Base-by-base conservation (phyloP, 371 early-diverging fungal species). In the Mortierella sp. region DNA sequence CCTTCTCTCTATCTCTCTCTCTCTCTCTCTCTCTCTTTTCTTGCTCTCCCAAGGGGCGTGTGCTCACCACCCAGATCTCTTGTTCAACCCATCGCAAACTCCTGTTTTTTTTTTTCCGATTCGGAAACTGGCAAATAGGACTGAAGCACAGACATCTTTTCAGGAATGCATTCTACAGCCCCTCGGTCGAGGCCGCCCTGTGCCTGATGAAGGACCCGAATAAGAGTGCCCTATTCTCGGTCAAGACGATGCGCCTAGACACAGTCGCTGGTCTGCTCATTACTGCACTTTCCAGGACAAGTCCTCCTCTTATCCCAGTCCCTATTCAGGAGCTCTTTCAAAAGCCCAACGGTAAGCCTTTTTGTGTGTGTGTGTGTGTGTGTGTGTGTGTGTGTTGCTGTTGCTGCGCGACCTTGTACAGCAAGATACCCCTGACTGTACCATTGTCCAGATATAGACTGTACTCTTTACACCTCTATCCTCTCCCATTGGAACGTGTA, bases 161-260 rank as follows among this genome's bases (percentile, higher is more conserved):
- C 60, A 46, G 79, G 19, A 72, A 68, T 30, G 63, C 72, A 19
- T 72, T 66, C 57, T 77, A 77, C 55, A 72, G 69, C 12, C 79
- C 79, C 3, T 68, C 79, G 0, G 79, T 77, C 12, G 79, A 77
- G 26, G 50, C 63, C 2, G 56, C 60, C 12, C 57, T 77, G 7
- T 45, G 4, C 19, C 47, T 66, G 30, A 16, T 72, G 30, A 44
- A 55, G 26, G 25, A 72, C 51, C 65, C 72, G 0, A 58, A 62
- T 21, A 53, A 43, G 45, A 25, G 50, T 11, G 55, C 59, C 26
- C 55, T 66, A 23, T 72, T 77, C 52, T 55, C 57, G 5, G 65
- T 77, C 57, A 77, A 77, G 47, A 63, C 62, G 66, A 72, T 77
- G 66, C 79, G 79, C 15, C 28, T 77, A 29, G 79, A 77, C 57